Percentiles rank a stretch among this genome's conserved stretches.
These are phyloP conservation scores for Viola odorata DNA, from an alignment of 345 rosid species.

Conservation along the genomic window DNA sequence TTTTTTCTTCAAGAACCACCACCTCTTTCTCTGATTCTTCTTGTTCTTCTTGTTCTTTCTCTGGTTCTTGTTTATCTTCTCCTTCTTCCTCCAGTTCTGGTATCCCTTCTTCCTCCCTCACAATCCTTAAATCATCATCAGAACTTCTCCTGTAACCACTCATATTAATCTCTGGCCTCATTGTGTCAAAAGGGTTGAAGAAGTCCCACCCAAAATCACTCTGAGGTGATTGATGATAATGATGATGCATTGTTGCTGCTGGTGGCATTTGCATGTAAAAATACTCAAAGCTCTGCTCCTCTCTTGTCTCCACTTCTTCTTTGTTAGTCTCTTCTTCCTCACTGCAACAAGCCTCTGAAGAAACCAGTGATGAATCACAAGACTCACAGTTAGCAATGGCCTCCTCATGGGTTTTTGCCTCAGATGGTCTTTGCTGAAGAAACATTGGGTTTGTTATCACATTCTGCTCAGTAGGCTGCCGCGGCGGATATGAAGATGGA, in stretches of 20 bases:
- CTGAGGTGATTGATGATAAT: slow-evolving; percentile 25
- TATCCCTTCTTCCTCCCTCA: slow-evolving; percentile 67
- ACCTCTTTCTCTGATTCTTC: slow-evolving; percentile 25
- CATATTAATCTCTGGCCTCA: slow-evolving; percentile 43
- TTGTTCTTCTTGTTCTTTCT: slow-evolving; percentile 41
- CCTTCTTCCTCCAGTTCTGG: slow-evolving; percentile 71
- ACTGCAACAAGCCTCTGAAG: slow-evolving; percentile 19
- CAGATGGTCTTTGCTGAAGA: slow-evolving; percentile 46
- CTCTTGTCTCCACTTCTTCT: slow-evolving; percentile 19
- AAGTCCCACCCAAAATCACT: slow-evolving; percentile 74
- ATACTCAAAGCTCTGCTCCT: slow-evolving; percentile 28
- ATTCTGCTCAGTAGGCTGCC: slow-evolving; percentile 16
- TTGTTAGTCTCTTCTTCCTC: slow-evolving; percentile 28
- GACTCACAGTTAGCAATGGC: slow-evolving; percentile 36
- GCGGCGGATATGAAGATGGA: slow-evolving; percentile 22
- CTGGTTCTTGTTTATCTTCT: slow-evolving; percentile 52
- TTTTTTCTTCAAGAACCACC: slow-evolving; percentile 7
- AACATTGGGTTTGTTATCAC: slow-evolving; percentile 45
- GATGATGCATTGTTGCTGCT: slow-evolving; percentile 22
- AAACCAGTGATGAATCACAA: slow-evolving; percentile 30
- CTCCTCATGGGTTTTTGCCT: slow-evolving; percentile 40
- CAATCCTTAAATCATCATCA: slow-evolving; percentile 53
- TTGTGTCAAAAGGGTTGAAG: slow-evolving; percentile 53
- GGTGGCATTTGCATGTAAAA: slow-evolving; percentile 56
- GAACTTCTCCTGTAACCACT: slow-evolving; percentile 38